Conservation (phyloP, 768 basidiomycete species). For the Rhizopogon roseolus region DNA sequence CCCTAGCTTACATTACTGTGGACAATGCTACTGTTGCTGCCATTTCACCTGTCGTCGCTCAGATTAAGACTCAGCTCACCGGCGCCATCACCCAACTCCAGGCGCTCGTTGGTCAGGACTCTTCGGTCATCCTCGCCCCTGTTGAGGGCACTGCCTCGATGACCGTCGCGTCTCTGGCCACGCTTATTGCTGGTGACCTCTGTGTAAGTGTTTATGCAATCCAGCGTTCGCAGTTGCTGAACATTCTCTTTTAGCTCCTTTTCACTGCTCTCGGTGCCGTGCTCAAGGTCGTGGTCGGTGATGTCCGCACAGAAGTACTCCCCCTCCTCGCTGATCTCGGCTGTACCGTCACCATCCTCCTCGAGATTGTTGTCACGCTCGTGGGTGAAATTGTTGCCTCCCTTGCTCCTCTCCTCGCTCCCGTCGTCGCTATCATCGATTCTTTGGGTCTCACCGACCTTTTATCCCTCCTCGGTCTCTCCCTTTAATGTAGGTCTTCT, state of each 20-base stretch:
- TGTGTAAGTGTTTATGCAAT: constrained; percentile 10
- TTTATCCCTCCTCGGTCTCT: constrained; percentile 19
- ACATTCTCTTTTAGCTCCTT: constrained; percentile 14
- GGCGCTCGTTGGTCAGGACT: constrained; percentile 18
- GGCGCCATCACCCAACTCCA: constrained; percentile 18
- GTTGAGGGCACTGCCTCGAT: constrained; percentile 15
- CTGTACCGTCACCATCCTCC: not conserved
- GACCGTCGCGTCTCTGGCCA: constrained; percentile 21
- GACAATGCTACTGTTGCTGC: constrained; percentile 18
- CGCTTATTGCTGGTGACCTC: constrained; percentile 17
- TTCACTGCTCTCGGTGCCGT: constrained; percentile 21
- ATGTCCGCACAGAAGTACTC: constrained; percentile 11
- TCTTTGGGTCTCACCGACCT: constrained; percentile 17
- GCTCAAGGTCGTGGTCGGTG: constrained; percentile 13
- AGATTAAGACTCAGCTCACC: constrained; percentile 19
- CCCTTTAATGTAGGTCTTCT: constrained; percentile 5
- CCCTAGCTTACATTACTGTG: constrained; percentile 18
- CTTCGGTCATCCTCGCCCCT: constrained; percentile 20
- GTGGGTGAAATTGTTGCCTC: constrained; percentile 17
- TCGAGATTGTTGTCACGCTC: constrained; percentile 7
- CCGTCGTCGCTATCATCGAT: constrained; percentile 14
- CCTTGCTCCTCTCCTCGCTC: constrained; percentile 16
- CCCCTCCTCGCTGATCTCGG: constrained; percentile 17
- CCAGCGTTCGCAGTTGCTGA: not conserved
- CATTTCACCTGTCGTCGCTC: constrained; percentile 15